A percentile compares a stretch with the other conserved stretches of the same genome.
phyloP scores from a whole-genome alignment of 176 grass and related monocot species.

The Hyparrhenia diplandra region DNA sequence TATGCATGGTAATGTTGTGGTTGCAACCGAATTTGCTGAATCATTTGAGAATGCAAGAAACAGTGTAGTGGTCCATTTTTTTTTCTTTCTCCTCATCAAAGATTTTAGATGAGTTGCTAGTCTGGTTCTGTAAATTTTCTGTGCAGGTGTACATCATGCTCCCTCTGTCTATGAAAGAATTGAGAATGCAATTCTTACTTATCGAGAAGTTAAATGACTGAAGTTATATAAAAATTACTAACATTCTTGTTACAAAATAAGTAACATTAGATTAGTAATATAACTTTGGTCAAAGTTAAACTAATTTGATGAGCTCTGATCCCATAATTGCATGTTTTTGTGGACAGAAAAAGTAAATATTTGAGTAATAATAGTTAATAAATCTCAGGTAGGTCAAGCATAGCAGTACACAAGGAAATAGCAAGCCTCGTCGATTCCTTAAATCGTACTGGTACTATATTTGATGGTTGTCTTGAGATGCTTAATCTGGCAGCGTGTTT shows the following conservation, averaged over 20 bases:
- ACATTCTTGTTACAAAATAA: no score
- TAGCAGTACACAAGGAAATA: constrained; percentile 12
- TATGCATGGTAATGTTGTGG: not conserved
- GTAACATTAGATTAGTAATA: no score
- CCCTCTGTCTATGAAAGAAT: no score
- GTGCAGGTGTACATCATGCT: not conserved
- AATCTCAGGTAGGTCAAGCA: not conserved
- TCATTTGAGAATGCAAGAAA: not conserved
- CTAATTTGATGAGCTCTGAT: no score
- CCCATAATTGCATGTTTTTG: no score
- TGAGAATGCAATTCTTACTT: no score
- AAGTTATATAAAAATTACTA: no score
- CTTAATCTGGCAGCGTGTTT: not conserved
- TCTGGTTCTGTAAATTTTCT: not conserved
- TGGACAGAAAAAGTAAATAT: no score
- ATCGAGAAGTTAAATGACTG: no score
- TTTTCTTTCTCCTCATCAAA: not conserved
- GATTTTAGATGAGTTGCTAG: not conserved
- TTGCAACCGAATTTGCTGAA: not conserved
- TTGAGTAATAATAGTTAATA: not conserved
- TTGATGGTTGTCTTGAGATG: not conserved
- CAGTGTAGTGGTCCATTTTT: not conserved
- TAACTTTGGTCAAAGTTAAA: no score
- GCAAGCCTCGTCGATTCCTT: constrained; percentile 14
- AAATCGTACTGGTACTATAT: constrained; percentile 16